Base-by-base conservation (phyloP, 2,329 filamentous ascomycete species). In the Pyrenochaeta sp. region DNA sequence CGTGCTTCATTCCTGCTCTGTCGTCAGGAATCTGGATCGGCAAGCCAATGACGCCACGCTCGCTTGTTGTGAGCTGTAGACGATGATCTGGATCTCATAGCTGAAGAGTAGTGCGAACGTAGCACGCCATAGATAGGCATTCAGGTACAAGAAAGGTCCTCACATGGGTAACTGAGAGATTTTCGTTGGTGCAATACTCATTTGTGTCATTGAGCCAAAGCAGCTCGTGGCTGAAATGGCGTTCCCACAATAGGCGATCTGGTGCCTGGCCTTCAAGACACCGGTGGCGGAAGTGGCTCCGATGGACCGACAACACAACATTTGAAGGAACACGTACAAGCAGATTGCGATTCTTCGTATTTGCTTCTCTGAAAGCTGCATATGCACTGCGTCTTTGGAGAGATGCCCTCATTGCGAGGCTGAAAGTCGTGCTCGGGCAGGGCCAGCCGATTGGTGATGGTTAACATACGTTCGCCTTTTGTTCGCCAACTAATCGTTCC, bases 351-450 rank as follows among this genome's bases (percentile, higher is more conserved):
- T 12, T 17, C 12, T 37, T 10, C 21, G 27, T 39, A 27, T 32
- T 32, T 39, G 29, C 48, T 23, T 11, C 17, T 18, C 44, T 17
- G 23, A 33, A 21, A 32, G 15, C 7, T 39, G 6, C 17, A 31
- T 37, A 37, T 44, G 20, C 37, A 43, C 50, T 32, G 31, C 23
- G 31, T 39, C 23, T 4, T 44, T 30, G 31, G 27, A 30, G 44
- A 18, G 15, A 47, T 48, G 37, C 20, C 20, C 47, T 43, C 43
- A 52, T 47, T 21, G 39, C n/a, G 49, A 51, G 42, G 49, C 49
- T 46, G 35, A 41, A 51, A 45, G 49, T 51, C 42, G 42, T 51
- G 49, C 49, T 51, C 18, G 18, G 12, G 17, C 14, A 14, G 17
- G 12, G n/a, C 23, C 6, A 18, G 36, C 23, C 30, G 42, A 45